Base-by-base conservation (phyloP, 2,329 filamentous ascomycete genomes). In the Xylariaceae sp. region DNA sequence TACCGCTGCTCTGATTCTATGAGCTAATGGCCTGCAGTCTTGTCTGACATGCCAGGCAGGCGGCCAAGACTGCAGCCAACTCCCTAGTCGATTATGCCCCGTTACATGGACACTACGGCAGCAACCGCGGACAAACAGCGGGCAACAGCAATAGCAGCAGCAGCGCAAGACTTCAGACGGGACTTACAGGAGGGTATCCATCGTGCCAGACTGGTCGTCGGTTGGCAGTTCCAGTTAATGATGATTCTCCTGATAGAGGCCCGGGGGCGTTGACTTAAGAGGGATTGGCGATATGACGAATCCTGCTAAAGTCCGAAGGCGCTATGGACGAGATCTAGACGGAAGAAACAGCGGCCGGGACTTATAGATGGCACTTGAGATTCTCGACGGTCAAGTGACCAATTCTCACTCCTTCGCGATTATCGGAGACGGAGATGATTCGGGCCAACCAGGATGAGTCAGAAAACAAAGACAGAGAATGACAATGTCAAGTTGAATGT, bases 161-260 rank as follows among this genome's bases (percentile, higher is more conserved):
- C 50, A 57, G 56, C 45, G 59, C 60, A 62, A 18, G 56, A 82
- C 23, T 30, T 30, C 23, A 30, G 23, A 30, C 23, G 23, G 23
- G 23, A 30, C 83, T 74, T 77, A 85, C 82, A 86, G 76, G 68
- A 86, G 72, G 60, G 83, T 86, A 72, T 86, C 83, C 83, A 86
- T 86, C 57, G 56, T 30, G 23, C 4, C 23, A 30, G 70, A 66
- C 55, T 37, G 11, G 50, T 48, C 15, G 30, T 37, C 30, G 35
- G 15, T 8, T 52, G 23, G 18, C 9, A 45, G 18, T 49, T 30
- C 45, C 11, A 10, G 7, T 50, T 30, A 9, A 50, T 23, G 18
- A 5, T 30, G 23, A 30, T 30, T 30, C 23, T 30, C 23, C 23
- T 30, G 23, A 30, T 30, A 30, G 23, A 30, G 48, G 49, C 5